Evolutionary conservation across 441 rosid genomes (phyloP), one percentile per base, ranked within the genome.

Genomic region (Corymbia calophylla): DNA sequence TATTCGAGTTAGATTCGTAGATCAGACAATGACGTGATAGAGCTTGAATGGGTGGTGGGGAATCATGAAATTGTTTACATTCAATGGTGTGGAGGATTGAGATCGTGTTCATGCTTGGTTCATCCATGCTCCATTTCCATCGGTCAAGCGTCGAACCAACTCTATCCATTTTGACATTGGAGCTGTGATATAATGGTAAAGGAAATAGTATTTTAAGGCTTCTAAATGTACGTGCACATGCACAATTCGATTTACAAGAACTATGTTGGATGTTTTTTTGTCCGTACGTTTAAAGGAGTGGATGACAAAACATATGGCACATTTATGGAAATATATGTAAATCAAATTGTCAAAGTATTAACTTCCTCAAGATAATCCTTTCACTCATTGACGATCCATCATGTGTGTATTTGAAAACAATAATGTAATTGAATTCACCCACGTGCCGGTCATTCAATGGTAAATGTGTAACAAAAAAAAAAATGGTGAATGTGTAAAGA

Each of bases 381-480:
- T 31, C 70, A 15, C 35, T 3, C 15, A 3, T 68, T 0, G 2
- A 35, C 4, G 1, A 31, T 17, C 0, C 12, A 66, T 23, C 32
- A 8, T 35, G 6, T 1, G 5, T 3, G 9, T 23, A 21, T 29
- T 6, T 39, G 14, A 44, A 73, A 21, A 39, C 7, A 12, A 11
- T 0, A 39, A 73, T 0, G 29, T 21, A 39, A 39, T 13, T 7
- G 2, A 11, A 39, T 0, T 11, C 39, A 6, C 21, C 4, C 17
- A 21, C 0, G 2, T 1, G 29, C 6, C 1, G 6, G 1, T 1
- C 27, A 7, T 73, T 35, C 29, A 21, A 73, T 0, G 29, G 8
- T 21, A 29, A 6, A 12, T 7, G 19, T 4, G 39, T n/a, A n/a
- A 6, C 44, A 39, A 5, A 39, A 39, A 6, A 39, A 39, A 39